These are phyloP conservation scores for Basidiobolus meristosporus DNA, from an alignment of 371 early-diverging fungal genomes.

Conservation along the genomic window DNA sequence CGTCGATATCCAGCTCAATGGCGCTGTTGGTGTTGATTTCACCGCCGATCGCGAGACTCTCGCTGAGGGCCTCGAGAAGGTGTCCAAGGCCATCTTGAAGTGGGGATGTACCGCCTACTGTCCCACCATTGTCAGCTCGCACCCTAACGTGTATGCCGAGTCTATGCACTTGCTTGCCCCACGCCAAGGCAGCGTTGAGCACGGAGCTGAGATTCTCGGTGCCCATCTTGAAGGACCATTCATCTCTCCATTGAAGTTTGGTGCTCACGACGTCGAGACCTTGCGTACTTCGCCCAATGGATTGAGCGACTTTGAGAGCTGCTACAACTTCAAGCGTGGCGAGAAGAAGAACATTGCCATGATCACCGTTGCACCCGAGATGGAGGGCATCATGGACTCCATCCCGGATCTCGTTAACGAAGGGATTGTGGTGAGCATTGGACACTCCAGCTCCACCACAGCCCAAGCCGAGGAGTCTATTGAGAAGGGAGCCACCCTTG, in stretches of 20 bases:
- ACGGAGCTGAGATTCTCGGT: slow-evolving; percentile 55
- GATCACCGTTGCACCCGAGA: slow-evolving; percentile 69
- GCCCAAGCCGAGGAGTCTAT: background rate
- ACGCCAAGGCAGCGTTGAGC: slow-evolving; percentile 36
- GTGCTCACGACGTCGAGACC: slow-evolving; percentile 53
- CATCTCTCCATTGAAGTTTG: slow-evolving; percentile 48
- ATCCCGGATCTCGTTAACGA: slow-evolving; percentile 43
- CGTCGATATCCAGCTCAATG: slow-evolving; percentile 72
- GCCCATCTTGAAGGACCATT: slow-evolving; percentile 82
- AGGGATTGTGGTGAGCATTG: slow-evolving; percentile 48
- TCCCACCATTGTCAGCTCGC: slow-evolving; percentile 72
- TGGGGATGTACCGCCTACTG: slow-evolving; percentile 68
- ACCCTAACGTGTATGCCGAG: slow-evolving; percentile 39
- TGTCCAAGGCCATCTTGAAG: slow-evolving; percentile 43
- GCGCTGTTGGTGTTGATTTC: slow-evolving; percentile 72
- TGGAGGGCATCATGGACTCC: slow-evolving; percentile 47
- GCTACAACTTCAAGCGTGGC: slow-evolving; percentile 26
- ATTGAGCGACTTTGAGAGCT: slow-evolving; percentile 38
- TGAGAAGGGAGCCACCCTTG: background rate
- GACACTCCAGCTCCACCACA: slow-evolving; percentile 4
- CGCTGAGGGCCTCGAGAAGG: slow-evolving; percentile 10
- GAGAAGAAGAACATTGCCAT: slow-evolving; percentile 9
- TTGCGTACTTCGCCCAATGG: slow-evolving; percentile 46
- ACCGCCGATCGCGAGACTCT: slow-evolving; percentile 29
- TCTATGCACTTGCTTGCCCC: slow-evolving; percentile 35